phyloP scores from a whole-genome alignment of 768 basidiomycete genomes.

The Lepiota subincarnata region DNA sequence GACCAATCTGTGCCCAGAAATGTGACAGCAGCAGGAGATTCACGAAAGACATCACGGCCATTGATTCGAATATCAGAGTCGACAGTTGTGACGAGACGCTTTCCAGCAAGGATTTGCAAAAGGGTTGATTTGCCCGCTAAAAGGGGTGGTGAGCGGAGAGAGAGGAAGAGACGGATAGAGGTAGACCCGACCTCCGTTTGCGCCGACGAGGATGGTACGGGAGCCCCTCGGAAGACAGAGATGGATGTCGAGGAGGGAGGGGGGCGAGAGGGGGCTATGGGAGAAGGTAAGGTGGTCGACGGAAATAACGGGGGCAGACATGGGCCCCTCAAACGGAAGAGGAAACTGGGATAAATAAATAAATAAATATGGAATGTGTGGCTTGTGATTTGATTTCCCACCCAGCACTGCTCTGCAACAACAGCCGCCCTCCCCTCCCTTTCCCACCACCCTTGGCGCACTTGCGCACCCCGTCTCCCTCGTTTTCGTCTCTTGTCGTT shows the following conservation, averaged over 20 bases:
- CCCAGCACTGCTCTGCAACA: constrained; percentile 7
- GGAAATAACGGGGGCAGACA: constrained; percentile 29
- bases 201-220: constrained; percentile 84
- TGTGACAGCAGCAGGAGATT: constrained; percentile 76
- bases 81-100: constrained; percentile 59
- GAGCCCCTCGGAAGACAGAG: constrained; percentile 70
- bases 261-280: constrained; percentile 37
- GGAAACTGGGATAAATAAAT: neutral
- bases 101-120: constrained; percentile 90
- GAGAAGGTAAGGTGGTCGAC: constrained; percentile 54
- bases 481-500: constrained; percentile 12
- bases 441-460: constrained; percentile 15
- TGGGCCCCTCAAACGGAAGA: constrained; percentile 3
- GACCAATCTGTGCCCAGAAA: constrained; percentile 95
- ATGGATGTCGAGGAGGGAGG: constrained; percentile 62
- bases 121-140: constrained; percentile 94
- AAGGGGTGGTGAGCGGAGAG: constrained; percentile 14
- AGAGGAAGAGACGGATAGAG: constrained; percentile 3
- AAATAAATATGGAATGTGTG: neutral
- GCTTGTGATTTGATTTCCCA: constrained; percentile 15
- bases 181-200: constrained; percentile 79
- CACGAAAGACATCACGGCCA: constrained; percentile 84
- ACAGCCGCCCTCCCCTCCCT: constrained; percentile 15
- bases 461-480: constrained; percentile 3
- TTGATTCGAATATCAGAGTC: constrained; percentile 65